Base-by-base conservation (phyloP, 495 filamentous ascomycete species). In the Lophiostoma macrostomum region DNA sequence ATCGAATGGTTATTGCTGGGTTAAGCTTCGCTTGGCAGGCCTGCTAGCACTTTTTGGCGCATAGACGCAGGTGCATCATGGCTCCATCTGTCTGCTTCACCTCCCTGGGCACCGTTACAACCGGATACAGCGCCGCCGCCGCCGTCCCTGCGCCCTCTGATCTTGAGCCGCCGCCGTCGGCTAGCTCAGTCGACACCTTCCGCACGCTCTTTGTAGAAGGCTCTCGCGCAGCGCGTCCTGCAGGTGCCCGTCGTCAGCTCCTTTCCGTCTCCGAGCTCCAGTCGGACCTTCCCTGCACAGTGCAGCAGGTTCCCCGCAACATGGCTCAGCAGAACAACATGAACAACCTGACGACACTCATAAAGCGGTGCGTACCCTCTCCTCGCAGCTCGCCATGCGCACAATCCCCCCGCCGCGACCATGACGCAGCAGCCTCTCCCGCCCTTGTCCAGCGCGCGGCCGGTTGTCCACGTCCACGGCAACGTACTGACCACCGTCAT, bases 331-430 rank as follows among this genome's bases (percentile, higher is more conserved):
- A 71, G 47, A 74, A 70, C 72, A 85, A 89, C 64, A 95, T 97
- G 87, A 84, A 97, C 76, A 96, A 96, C 68, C 73, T 98, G 53
- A 93, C 89, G 35, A 97, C 93, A 46, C 80, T 98, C 61, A 96
- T 98, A 77, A 98, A 98, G 80, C 82, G 93, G 93, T 97, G 80
- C 63, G 80, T 59, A 37, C 18, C 12, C 37, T 56, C 34, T 48
- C 29, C 10, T 13, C 30, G 22, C 18, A 10, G 20, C 35, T 23
- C 10, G 29, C 29, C 28, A 40, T 25, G 14, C 14, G 20, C 14
- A 10, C 12, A 36, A 67, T 29, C 51, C 19, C 31, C 40, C 0
- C 35, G 31, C 20, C 3, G 13, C 42, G 12, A 47, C 40, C 29
- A 43, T 60, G 32, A 27, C 36, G 23, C 12, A 53, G n/a, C 50